A percentile compares a stretch with the other conserved stretches of the same genome.
These are phyloP conservation scores for Ramalina peruviana DNA, from an alignment of 495 filamentous ascomycete species.

Conservation along the genomic window DNA sequence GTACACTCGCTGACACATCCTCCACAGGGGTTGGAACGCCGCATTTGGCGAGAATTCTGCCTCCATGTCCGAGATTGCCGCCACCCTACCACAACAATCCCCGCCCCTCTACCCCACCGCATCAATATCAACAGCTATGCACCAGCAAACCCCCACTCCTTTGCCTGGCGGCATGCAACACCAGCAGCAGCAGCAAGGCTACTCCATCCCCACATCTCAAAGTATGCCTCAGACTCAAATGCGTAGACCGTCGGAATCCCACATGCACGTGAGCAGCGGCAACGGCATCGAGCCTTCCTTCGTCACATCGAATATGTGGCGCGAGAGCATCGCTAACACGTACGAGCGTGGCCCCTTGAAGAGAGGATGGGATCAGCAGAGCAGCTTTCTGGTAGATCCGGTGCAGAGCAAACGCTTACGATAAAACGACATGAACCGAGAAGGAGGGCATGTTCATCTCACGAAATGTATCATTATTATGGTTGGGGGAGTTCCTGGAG, in stretches of 20 bases:
- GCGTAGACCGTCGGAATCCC: too few species aligned
- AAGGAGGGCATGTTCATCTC: too few species aligned
- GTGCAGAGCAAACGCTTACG: constrained; percentile 11
- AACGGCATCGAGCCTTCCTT: constrained; percentile 41
- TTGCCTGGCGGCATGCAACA: constrained; percentile 29
- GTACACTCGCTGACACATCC: constrained; percentile 22
- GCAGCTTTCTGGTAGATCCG: constrained; percentile 4
- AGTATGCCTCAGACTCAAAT: constrained; percentile 22
- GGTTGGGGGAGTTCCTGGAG: too few species aligned
- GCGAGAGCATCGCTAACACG: constrained; percentile 82
- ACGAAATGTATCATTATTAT: too few species aligned
- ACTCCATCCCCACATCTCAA: constrained; percentile 4
- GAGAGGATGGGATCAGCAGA: constrained; percentile 47
- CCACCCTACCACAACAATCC: constrained; percentile 22
- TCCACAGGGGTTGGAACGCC: constrained; percentile 73
- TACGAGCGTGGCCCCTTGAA: constrained; percentile 66
- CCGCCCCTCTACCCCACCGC: constrained; percentile 29
- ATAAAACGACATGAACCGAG: neutral
- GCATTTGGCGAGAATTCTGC: constrained; percentile 59
- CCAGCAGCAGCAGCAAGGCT: constrained; percentile 4
- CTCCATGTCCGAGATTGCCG: constrained; percentile 1
- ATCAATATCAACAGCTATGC: constrained; percentile 18
- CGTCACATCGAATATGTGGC: constrained; percentile 92
- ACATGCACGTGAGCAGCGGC: too few species aligned
- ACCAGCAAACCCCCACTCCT: constrained; percentile 17